Evolutionary conservation across 2,329 filamentous ascomycete species (phyloP), one percentile per base, ranked within the genome.

Genomic region (Xylariaceae sp.): DNA sequence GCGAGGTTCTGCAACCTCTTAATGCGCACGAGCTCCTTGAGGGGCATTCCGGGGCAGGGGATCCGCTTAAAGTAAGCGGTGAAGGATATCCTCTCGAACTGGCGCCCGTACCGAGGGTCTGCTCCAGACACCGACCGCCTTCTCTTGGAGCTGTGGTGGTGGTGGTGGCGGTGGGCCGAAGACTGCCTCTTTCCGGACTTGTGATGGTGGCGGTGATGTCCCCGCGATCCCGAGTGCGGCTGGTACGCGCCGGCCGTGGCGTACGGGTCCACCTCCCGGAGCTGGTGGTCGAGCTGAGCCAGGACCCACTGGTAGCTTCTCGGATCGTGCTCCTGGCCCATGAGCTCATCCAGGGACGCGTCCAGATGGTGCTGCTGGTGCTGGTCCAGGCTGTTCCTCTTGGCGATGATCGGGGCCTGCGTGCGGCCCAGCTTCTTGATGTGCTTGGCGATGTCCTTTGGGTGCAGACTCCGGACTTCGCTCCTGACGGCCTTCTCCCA

Each of bases 311-410:
- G 45, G 36, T 55, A 72, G 5, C 59, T 57, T 2, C 22, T 19
- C 3, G 27, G 34, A 23, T 70, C 64, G 3, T 25, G 33, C 18
- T 70, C 64, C 4, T 24, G 23, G 2, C 33, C 22, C 12, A 54
- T 47, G 8, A 71, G 51, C 1, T 54, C 43, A 5, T 57, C 46
- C 22, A 60, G 54, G 0, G 59, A 57, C 9, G 32, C 40, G 33
- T 69, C 63, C 7, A 73, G 44, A 35, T 72, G 68, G 3, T 50
- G 49, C 37, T 63, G 61, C 15, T 69, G 55, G 2, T 47, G 40
- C 0, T 53, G 37, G 3, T 46, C 52, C 17, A 71, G 51, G 1
- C 42, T 40, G 3, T 49, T 49, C 46, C 59, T 62, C 49, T 68
- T 72, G 24, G 63, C 52, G 11, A 45, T 16, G 10, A 63, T 50